A percentile compares a stretch with the other conserved stretches of the same genome.
phyloP scores from a whole-genome alignment of 2,329 filamentous ascomycete species.

The Lecanoromycetidae sp. region DNA sequence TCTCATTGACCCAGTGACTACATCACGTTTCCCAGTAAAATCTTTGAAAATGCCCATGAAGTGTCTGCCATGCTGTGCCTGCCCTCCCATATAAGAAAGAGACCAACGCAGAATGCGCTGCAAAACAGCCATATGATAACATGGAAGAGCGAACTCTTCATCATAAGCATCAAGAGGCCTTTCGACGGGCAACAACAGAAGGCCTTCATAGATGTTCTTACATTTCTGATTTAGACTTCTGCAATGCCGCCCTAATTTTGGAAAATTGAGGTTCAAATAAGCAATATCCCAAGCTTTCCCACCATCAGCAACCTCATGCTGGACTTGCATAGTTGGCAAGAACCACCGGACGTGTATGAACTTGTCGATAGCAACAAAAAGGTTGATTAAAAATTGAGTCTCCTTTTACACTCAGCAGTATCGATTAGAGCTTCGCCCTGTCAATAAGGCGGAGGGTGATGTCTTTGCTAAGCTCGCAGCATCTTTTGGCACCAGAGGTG shows the following conservation, averaged over 20 bases:
- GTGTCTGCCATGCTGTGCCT: conserved; percentile 53
- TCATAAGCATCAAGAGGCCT: no score
- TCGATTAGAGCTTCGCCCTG: no score
- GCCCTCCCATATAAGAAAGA: conserved; percentile 75
- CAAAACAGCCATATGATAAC: conserved; percentile 72
- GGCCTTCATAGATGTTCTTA: neutral
- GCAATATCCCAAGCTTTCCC: neutral
- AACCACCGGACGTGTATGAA: neutral
- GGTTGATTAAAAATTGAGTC: neutral
- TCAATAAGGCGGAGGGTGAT: no score
- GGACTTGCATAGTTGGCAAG: neutral
- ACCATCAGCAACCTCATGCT: neutral
- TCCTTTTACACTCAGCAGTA: neutral
- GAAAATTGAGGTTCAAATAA: neutral
- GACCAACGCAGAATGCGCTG: conserved; percentile 57
- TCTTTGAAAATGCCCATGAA: conserved; percentile 50
- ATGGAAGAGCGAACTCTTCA: conserved; percentile 53
- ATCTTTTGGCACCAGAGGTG: no score
- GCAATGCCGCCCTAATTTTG: neutral
- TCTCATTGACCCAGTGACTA: conserved; percentile 1
- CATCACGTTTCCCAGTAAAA: conserved; percentile 31
- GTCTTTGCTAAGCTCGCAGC: no score
- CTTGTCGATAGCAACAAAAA: neutral
- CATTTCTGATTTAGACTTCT: neutral
- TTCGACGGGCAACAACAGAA: no score